Evolutionary conservation across 176 grass and related monocot species (phyloP), one percentile per base, ranked within the genome.

Genomic region (Pontederia paniculata): DNA sequence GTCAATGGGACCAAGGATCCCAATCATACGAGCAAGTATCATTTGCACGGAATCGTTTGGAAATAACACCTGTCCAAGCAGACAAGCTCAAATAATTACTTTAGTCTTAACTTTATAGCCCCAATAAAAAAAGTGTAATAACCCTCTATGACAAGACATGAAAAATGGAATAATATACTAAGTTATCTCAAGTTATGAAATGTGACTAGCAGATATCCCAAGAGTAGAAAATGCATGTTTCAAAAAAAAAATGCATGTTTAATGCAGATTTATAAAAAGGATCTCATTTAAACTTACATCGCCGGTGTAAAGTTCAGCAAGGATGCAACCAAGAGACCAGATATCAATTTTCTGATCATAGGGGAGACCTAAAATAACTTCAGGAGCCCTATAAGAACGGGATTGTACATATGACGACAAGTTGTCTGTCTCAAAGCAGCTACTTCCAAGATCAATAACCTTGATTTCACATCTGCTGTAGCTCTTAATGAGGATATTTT

Each of bases 391-490:
- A 41, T 74, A 74, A 65, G 71, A 74, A 57, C 71, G 71, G 16
- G 71, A 74, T 23, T 74, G 71, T 8, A 74, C 71, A 55, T 74
- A 74, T n/a, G 45, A 42, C 52, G 43, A 58, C 49, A 74, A 22
- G 50, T 65, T 54, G 53, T 74, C 71, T 21, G 50, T 66, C 44
- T 66, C 60, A 74, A 67, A 67, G 49, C 64, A 54, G 42, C 64
- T 67, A 50, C 64, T 67, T 53, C 64, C 64, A 43, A 67, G 71
- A 52, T 74, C 71, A 41, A 74, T 74, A 25, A 74, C 52, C 52
- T 74, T 74, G 45, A 74, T 63, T 74, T 74, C 71, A 41, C 71
- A 74, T 59, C 71, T 74, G 37, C 61, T 66, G 43, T 74, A 74
- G 60, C 71, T 66, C 61, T 74, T 74, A 54, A 74, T 44, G 53